These are phyloP conservation scores for Millerozyma miso DNA, from an alignment of 805 yeast species.

Conservation along the genomic window DNA sequence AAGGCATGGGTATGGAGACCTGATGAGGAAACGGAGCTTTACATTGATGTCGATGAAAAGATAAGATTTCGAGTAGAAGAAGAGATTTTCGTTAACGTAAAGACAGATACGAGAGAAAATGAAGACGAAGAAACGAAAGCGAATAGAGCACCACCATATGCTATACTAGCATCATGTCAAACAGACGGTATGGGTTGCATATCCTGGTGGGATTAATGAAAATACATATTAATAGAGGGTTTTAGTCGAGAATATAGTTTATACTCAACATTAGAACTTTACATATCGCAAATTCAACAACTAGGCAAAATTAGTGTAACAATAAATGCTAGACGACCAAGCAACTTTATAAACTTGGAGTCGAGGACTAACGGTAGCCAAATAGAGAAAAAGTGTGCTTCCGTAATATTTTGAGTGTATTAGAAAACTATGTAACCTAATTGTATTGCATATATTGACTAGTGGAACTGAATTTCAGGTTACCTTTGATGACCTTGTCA, in stretches of 20 bases:
- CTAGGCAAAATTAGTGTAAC: background rate
- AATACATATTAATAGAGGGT: background rate
- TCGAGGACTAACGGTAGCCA: too few relatives aligned
- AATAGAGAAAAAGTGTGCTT: background rate
- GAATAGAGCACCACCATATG: conserved; percentile 69
- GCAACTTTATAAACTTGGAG: background rate
- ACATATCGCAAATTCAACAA: background rate
- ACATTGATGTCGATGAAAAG: conserved; percentile 85
- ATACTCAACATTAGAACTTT: background rate
- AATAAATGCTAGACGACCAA: background rate
- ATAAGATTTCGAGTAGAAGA: conserved; percentile 89
- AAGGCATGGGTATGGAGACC: conserved; percentile 95
- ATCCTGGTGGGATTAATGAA: conserved; percentile 84
- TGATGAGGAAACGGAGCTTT: conserved; percentile 70
- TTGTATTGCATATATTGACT: conserved; percentile 98
- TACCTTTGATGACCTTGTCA: conserved; percentile 97
- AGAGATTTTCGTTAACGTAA: conserved; percentile 77
- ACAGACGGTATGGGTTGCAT: conserved; percentile 96
- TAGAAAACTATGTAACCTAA: conserved; percentile 25
- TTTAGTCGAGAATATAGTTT: background rate
- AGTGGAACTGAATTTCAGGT: conserved; percentile 94
- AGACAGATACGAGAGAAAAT: conserved; percentile 68
- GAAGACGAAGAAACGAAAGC: conserved; percentile 32
- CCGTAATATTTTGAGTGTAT: background rate
- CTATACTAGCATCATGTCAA: conserved; percentile 84